These are phyloP conservation scores for Dipodascopsis tothii DNA, from an alignment of 805 yeast species.

Conservation along the genomic window DNA sequence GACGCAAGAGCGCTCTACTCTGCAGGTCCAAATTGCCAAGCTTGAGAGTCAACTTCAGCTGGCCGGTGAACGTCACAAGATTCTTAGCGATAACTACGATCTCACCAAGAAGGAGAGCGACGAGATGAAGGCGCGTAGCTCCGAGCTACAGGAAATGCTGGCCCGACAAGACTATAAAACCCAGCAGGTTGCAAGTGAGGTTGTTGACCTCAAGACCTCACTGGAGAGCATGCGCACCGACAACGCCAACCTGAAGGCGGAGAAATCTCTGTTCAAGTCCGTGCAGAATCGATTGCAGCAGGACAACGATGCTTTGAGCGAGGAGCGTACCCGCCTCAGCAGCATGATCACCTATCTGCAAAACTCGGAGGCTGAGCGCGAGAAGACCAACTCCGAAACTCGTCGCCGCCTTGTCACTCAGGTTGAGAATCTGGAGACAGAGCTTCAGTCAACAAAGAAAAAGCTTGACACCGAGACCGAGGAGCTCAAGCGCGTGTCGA, in stretches of 20 bases:
- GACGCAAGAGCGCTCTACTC: conserved; percentile 39
- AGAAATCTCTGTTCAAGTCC: conserved; percentile 44
- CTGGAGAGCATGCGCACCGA: conserved; percentile 41
- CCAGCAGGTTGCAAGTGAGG: conserved; percentile 46
- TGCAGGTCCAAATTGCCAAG: conserved; percentile 45
- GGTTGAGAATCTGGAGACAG: conserved; percentile 43
- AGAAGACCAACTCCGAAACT: conserved; percentile 43
- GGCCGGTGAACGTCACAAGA: conserved; percentile 44
- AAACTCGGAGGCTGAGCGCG: conserved; percentile 54
- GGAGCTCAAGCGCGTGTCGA: conserved; percentile 47
- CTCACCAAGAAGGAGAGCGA: conserved; percentile 40
- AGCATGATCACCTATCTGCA: conserved; percentile 55
- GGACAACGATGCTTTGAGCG: conserved; percentile 46
- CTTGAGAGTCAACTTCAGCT: conserved; percentile 49
- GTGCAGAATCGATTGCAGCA: conserved; percentile 44
- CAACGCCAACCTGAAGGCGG: conserved; percentile 41
- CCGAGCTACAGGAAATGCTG: conserved; percentile 38
- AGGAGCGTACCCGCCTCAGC: conserved; percentile 54
- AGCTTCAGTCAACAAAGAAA: conserved; percentile 39
- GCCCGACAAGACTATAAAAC: conserved; percentile 44
- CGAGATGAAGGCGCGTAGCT: conserved; percentile 37
- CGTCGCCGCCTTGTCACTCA: conserved; percentile 44
- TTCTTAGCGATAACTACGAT: conserved; percentile 37
- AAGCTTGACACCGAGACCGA: conserved; percentile 42
- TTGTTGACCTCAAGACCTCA: conserved; percentile 45